Base-by-base conservation (phyloP, 2,329 filamentous ascomycete species). In the Venturia aucupariae region DNA sequence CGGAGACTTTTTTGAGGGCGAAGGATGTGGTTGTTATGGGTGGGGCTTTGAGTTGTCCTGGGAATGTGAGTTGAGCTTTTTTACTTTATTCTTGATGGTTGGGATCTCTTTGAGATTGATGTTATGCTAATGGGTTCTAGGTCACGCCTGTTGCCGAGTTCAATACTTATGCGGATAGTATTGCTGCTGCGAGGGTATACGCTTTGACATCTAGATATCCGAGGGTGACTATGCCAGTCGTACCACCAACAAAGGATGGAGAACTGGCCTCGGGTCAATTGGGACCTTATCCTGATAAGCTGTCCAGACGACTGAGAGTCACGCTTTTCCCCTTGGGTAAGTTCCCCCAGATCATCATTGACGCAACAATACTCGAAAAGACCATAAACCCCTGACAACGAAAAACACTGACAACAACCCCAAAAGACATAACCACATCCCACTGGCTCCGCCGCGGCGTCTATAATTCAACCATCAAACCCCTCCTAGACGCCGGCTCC, bases 1-100 rank as follows among this genome's bases (percentile, higher is more conserved):
- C 92, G 0, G 90, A 93, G 75, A 88, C 92, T 0, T 97, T 99
- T 75, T 81, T 99, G 64, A 86, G 86, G 54, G 90, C 87, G 60
- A 96, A 95, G 75, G 92, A 97, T 75, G 84, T 99, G 3, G 88
- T 96, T 4, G 90, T 97, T 59, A 99, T 99, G 94, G 94, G 93
- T 66, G 94, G 94, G 66, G 87, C 90, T 30, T 84, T 99, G 63
- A 82, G 89, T 66, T 78, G 86, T 55, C 83, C 86, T 61, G 94
- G 94, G 69, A 99, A 99, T 75, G 79, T 81, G 75, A 65, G 70
- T 68, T 59, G 10, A 19, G 1, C 24, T 48, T n/a, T 11, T 54
- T 57, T n/a, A n/a, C n/a, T n/a, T n/a, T n/a, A n/a, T n/a, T n/a
- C n/a, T n/a, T 46, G 65, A 24, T 15, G 22, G 19, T 19, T 48